phyloP scores from a whole-genome alignment of 1,139 yeast genomes.

The Debaryomyces psychrophilus region DNA sequence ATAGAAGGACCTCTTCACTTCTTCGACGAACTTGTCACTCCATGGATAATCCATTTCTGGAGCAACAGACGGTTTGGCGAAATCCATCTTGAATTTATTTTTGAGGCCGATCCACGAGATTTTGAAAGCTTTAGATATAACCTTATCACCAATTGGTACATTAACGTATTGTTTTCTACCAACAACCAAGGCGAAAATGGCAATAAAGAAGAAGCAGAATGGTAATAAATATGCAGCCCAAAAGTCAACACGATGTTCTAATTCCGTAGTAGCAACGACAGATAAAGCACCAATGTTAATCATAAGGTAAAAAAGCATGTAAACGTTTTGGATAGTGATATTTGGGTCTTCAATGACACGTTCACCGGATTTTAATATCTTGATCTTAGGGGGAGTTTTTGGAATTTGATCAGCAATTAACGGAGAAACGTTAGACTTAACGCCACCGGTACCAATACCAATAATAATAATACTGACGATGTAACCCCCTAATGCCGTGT shows the following conservation, averaged over 20 bases:
- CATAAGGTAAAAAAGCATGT: constrained; percentile 48
- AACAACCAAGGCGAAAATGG: constrained; percentile 53
- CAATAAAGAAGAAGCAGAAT: constrained; percentile 66
- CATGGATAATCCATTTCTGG: constrained; percentile 53
- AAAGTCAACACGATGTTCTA: constrained; percentile 42
- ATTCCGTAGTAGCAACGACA: constrained; percentile 46
- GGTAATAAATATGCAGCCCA: constrained; percentile 59
- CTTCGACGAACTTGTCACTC: constrained; percentile 65
- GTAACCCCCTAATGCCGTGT: constrained; percentile 55
- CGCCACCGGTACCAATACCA: constrained; percentile 82
- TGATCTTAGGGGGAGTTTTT: constrained; percentile 40
- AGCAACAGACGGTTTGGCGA: constrained; percentile 56
- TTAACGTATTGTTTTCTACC: constrained; percentile 63
- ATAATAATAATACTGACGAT: constrained; percentile 64
- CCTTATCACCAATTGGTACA: constrained; percentile 65
- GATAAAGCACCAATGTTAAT: constrained; percentile 46
- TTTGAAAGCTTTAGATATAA: constrained; percentile 58
- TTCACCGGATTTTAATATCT: constrained; percentile 39
- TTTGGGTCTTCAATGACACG: constrained; percentile 45
- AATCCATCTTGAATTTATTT: constrained; percentile 54
- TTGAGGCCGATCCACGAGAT: constrained; percentile 48
- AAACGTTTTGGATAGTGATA: constrained; percentile 45
- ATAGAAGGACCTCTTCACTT: constrained; percentile 56
- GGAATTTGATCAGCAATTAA: constrained; percentile 75
- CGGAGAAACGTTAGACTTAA: constrained; percentile 78